These are phyloP conservation scores for Amylocarpus encephaloides DNA, from an alignment of 2,329 filamentous ascomycete genomes.

Conservation along the genomic window DNA sequence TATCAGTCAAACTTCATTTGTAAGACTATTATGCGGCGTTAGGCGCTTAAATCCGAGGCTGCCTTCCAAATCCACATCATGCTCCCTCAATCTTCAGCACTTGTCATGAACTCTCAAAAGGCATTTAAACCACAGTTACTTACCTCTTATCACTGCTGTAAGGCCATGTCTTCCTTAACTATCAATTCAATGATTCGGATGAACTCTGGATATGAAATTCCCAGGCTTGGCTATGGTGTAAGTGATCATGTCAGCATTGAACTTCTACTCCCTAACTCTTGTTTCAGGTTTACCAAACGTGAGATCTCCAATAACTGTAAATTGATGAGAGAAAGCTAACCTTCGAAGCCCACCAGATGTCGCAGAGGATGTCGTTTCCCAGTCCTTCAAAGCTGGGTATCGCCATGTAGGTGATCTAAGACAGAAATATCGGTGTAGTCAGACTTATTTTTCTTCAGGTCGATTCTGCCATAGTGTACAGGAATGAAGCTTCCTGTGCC, in stretches of 20 bases:
- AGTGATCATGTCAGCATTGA: conserved; percentile 19
- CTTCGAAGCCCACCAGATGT: conserved; percentile 45
- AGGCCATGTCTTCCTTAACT: conserved; percentile 37
- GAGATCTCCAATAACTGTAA: conserved; percentile 2
- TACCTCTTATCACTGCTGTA: conserved; percentile 7
- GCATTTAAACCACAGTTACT: not conserved
- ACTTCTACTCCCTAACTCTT: not conserved
- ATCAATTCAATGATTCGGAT: conserved; percentile 42
- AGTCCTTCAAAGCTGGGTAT: conserved; percentile 51
- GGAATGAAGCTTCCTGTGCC: conserved; percentile 50
- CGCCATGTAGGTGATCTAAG: conserved; percentile 40
- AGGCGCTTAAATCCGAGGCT: too few relatives aligned
- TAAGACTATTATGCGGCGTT: too few relatives aligned
- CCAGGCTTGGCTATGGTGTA: conserved; percentile 52
- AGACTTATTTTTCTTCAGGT: conserved; percentile 34
- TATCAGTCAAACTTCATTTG: too few relatives aligned
- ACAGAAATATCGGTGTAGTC: not conserved
- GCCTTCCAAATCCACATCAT: too few relatives aligned
- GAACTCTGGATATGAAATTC: conserved; percentile 56
- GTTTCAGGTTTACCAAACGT: conserved; percentile 37
- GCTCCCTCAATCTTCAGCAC: too few relatives aligned
- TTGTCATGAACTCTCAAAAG: too few relatives aligned
- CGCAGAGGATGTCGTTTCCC: conserved; percentile 50
- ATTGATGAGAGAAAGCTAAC: conserved; percentile 2
- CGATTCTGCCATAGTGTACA: conserved; percentile 52